Base-by-base conservation (phyloP, 2,329 filamentous ascomycete genomes). In the Paecilomyces dactylethromorphus region DNA sequence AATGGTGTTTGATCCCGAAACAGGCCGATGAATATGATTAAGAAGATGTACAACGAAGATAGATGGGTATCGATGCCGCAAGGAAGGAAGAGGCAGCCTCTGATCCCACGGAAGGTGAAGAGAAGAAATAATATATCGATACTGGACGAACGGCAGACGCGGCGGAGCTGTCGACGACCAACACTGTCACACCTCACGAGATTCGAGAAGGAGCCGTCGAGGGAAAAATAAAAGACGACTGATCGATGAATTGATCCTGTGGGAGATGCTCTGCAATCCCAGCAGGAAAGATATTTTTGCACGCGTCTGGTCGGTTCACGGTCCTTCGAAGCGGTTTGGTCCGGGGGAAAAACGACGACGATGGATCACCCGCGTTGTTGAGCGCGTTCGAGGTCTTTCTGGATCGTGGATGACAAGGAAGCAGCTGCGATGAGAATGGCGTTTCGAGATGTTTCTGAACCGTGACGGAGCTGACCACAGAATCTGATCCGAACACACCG, bases 201-300 rank as follows among this genome's bases (percentile, higher is more conserved):
- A 59, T 57, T 65, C 66, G 55, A 59, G 50, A 62, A 58, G 56
- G 24, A 39, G 56, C 26, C 35, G 60, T 35, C 39, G 33, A 35
- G 56, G 53, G 57, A 60, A 64, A 39, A 15, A 39, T 4, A 58
- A 60, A 64, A 39, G 35, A 39, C 13, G 35, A 39, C 35, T 59
- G 63, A 64, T 56, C 33, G 63, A 60, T 59, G 58, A 57, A 61
- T 57, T 56, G 58, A 55, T 18, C 26, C 26, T 49, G 57, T 59
- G 62, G 67, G 71, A 68, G 64, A 69, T 75, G 72, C 72, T 70
- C 72, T 73, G 72, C 72, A 75, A 64, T 67, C 69, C 71, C 65
- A 64, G 58, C 58, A 53, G 60, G 64, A 64, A 63, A 63, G 64
- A 64, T 57, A 58, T 22, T 52, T 13, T 29, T 52, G 21, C 50